Base-by-base conservation (phyloP, 345 rosid species). In the Geranium rotundifolium region DNA sequence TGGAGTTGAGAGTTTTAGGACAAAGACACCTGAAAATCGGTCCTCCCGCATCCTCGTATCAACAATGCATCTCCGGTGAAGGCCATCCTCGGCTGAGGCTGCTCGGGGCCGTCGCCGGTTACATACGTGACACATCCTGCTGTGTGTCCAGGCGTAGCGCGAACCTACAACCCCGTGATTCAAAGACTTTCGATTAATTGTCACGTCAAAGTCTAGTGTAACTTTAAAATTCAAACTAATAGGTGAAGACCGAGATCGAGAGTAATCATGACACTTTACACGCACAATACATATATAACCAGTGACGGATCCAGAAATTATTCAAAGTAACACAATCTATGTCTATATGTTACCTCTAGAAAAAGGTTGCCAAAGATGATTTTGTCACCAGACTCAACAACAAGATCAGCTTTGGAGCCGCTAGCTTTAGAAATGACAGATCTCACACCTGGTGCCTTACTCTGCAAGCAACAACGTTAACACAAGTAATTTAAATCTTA, bases 31-130 rank as follows among this genome's bases (percentile, higher is more conserved):
- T 93, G 99, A 73, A 93, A 93, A 78, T 90, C 97, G 2, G 99
- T 90, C 72, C 99, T 88, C 19, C 99, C 99, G 69, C 99, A 93
- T 49, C 99, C 99, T 19, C 97, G 91, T 67, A 93, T 82, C 69
- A 93, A 69, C 56, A 90, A 56, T 7, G 95, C 84, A 79, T 93
- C 99, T 9, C 96, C 97, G 0, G 99, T 93, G 82, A 93, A 93
- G 8, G 89, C 97, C 95, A 88, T 85, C 76, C 86, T 79, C 63
- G 97, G 97, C 56, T 79, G 80, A 30, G 99, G 96, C 68, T 93
- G 97, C 73, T 74, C 78, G 10, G 79, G 77, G 17, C 80, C 97
- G 60, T 84, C 92, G 65, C 92, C 99, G 0, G 97, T 86, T 67
- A 90, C 90, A 81, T 90, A 90, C 29, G 99, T 90, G 70, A 93